Evolutionary conservation across 176 grass and related monocot species (phyloP).

Genomic region (Otatea glauca): DNA sequence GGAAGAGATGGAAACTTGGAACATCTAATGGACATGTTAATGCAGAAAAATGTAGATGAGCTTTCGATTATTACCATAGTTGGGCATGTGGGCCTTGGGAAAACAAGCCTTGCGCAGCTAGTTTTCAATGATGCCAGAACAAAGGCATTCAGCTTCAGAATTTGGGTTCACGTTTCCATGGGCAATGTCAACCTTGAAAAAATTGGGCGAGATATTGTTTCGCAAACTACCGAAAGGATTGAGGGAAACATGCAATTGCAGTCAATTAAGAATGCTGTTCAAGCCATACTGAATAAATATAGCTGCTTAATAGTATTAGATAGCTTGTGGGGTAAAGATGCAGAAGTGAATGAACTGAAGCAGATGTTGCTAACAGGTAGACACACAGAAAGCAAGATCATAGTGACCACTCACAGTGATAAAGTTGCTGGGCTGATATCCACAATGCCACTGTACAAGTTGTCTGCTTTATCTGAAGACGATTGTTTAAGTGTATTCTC

Average conservation of each 20-base stretch:
- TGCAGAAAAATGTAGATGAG: conserved; percentile 9
- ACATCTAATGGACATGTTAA: conserved; percentile 31
- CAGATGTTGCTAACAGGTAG: conserved; percentile 47
- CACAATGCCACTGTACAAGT: conserved; percentile 29
- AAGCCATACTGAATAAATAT: conserved; percentile 33
- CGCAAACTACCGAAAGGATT: conserved; percentile 44
- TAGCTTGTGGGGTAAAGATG: conserved; percentile 56
- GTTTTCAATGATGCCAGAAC: conserved; percentile 53
- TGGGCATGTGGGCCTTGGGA: conserved; percentile 54
- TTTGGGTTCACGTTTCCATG: conserved; percentile 67
- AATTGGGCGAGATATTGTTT: conserved; percentile 53
- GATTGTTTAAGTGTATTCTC: conserved; percentile 55
- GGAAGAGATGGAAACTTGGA: conserved; percentile 44
- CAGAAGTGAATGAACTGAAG: conserved; percentile 49
- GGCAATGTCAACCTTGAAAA: conserved; percentile 51
- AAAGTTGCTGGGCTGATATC: conserved; percentile 56
- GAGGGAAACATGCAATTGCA: conserved; percentile 48
- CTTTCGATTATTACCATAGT: conserved; percentile 58
- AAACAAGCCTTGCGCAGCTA: conserved; percentile 55
- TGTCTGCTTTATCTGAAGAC: conserved; percentile 51
- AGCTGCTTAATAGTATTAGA: conserved; percentile 52
- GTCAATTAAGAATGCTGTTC: conserved; percentile 52
- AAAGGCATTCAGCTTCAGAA: conserved; percentile 39
- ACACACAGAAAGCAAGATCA: conserved; percentile 47
- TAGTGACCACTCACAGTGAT: conserved; percentile 61